phyloP scores from a whole-genome alignment of 2,329 filamentous ascomycete genomes.

The Aspergillus tanneri region DNA sequence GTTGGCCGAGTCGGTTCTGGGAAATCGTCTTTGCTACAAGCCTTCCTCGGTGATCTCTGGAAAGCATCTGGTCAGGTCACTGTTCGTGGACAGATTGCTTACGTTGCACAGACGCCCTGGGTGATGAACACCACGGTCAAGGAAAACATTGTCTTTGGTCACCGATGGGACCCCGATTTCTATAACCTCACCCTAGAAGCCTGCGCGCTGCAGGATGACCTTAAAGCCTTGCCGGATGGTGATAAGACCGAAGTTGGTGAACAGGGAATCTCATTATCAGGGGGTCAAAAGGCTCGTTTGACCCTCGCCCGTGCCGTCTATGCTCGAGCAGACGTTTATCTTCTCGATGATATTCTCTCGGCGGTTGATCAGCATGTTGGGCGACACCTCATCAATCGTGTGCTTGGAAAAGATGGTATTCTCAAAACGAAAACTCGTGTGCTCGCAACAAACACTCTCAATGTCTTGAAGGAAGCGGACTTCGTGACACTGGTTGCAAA shows the following conservation, averaged over 20 bases:
- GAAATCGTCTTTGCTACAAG: slow-evolving; percentile 89
- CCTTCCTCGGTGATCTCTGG: slow-evolving; percentile 86
- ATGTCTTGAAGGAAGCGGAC: slow-evolving; percentile 83
- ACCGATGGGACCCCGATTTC: slow-evolving; percentile 88
- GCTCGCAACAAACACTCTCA: slow-evolving; percentile 91
- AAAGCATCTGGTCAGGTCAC: slow-evolving; percentile 81
- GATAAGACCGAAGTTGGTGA: slow-evolving; percentile 97
- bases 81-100: slow-evolving; percentile 79
- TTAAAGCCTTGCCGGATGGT: slow-evolving; percentile 86
- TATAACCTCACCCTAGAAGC: slow-evolving; percentile 91
- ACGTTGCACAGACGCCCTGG: slow-evolving; percentile 91
- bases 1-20: slow-evolving; percentile 93
- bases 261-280: slow-evolving; percentile 91
- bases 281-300: slow-evolving; percentile 91
- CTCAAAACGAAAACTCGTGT: slow-evolving; percentile 84
- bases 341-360: slow-evolving; percentile 90
- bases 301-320: slow-evolving; percentile 93
- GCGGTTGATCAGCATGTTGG: slow-evolving; percentile 99
- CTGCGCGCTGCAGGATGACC: slow-evolving; percentile 87
- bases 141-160: slow-evolving; percentile 95
- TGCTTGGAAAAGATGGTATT: slow-evolving; percentile 80
- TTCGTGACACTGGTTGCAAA: slow-evolving; percentile 83
- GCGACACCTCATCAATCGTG: slow-evolving; percentile 89
- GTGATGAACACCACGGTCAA: slow-evolving; percentile 97
- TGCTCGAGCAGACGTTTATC: slow-evolving; percentile 91